Conservation (phyloP, 2,329 filamentous ascomycete species). For the Ceratocystis eucalypticola region DNA sequence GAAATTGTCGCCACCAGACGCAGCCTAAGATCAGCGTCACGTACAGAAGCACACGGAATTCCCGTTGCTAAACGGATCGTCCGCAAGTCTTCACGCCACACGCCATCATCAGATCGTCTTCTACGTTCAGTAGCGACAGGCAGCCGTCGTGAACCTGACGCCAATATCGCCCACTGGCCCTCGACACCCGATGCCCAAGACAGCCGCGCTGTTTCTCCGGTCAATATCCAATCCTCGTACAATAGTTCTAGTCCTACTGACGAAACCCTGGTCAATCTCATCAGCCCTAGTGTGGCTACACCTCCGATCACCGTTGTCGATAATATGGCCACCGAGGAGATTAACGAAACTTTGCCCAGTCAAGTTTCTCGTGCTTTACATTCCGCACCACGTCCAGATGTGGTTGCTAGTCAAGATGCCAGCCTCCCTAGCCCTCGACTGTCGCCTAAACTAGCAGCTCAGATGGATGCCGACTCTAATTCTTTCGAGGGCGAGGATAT, state of each 20-base stretch:
- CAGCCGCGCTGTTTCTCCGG: slow-evolving; percentile 9
- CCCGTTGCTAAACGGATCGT: neutral
- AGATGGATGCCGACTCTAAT: slow-evolving; percentile 33
- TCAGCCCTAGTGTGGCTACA: slow-evolving; percentile 53
- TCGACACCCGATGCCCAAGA: slow-evolving; percentile 12
- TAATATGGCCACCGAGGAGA: slow-evolving; percentile 31
- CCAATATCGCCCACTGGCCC: slow-evolving; percentile 6
- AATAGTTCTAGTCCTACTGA: slow-evolving; percentile 39
- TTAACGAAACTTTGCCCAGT: slow-evolving; percentile 45
- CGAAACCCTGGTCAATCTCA: slow-evolving; percentile 45
- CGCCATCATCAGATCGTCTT: slow-evolving; percentile 9
- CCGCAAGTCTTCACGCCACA: slow-evolving; percentile 9
- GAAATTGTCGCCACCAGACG: slow-evolving; percentile 5
- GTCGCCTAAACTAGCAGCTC: slow-evolving; percentile 74
- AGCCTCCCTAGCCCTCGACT: slow-evolving; percentile 89
- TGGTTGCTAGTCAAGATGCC: slow-evolving; percentile 52
- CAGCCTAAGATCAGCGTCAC: slow-evolving; percentile 2
- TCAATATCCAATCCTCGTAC: slow-evolving; percentile 27
- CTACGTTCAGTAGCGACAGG: slow-evolving; percentile 8
- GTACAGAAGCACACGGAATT: neutral
- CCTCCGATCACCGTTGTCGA: slow-evolving; percentile 47
- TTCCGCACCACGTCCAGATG: slow-evolving; percentile 4
- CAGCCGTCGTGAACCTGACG: slow-evolving; percentile 1
- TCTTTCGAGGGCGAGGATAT: slow-evolving; percentile 30
- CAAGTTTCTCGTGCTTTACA: neutral